Conservation (phyloP, 192 early-diverging fungal genomes). For the Mortierella antarctica region DNA sequence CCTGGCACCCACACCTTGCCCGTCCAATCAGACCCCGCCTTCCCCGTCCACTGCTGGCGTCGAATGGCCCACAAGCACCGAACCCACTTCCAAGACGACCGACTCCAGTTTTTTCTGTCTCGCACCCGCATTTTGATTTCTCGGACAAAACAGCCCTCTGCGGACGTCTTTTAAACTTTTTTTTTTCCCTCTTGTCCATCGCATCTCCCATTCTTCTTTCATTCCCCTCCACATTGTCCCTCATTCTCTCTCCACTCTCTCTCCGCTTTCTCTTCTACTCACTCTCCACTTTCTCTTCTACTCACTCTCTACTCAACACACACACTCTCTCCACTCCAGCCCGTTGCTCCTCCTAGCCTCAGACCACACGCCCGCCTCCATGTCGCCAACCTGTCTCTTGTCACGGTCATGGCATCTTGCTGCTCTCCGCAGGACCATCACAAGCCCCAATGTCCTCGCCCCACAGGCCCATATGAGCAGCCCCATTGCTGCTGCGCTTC, state of each 20-base stretch:
- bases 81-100: not conserved
- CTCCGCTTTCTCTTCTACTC: no score
- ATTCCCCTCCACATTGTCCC: not conserved
- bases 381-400: not conserved
- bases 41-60: not conserved
- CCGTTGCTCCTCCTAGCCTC: not conserved
- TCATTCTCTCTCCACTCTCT: not conserved
- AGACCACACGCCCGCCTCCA: not conserved
- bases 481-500: no score
- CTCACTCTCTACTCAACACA: no score
- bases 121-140: not conserved
- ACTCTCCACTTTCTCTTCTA: no score
- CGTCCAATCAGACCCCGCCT: not conserved
- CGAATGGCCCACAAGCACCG: not conserved
- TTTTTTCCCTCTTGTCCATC: not conserved
- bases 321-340: not conserved
- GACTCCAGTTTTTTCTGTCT: not conserved
- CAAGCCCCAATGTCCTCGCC: no score
- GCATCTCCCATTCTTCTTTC: not conserved
- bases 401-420: not conserved
- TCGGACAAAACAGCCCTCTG: no score
- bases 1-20: no score
- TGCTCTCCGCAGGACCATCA: no score
- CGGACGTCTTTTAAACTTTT: not conserved
- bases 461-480: no score